Evolutionary conservation across 305 asterid genomes (phyloP).

Genomic region (Vinca major): DNA sequence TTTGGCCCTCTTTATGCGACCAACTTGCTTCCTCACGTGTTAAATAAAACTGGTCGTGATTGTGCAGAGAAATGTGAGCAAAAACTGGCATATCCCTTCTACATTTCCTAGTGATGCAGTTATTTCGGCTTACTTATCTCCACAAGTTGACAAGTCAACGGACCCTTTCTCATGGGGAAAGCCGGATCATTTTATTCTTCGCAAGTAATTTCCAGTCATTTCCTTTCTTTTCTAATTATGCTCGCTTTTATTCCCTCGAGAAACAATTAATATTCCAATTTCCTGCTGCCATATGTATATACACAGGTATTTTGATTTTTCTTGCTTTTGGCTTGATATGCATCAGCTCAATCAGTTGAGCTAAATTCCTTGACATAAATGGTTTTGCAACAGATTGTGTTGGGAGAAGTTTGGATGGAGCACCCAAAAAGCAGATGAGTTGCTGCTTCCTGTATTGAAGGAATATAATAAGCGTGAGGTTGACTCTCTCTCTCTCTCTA

Average conservation of each 20-base stretch:
- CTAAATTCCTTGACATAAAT: neutral
- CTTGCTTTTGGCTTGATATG: neutral
- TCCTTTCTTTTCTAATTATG: neutral
- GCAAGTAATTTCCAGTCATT: constrained; percentile 50
- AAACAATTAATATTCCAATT: neutral
- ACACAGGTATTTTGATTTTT: neutral
- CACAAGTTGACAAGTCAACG: constrained; percentile 88
- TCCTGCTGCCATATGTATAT: neutral
- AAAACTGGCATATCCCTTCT: constrained; percentile 89
- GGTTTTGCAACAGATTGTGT: constrained; percentile 54
- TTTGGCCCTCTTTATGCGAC: neutral
- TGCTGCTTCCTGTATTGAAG: constrained; percentile 76
- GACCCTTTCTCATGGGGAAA: constrained; percentile 90
- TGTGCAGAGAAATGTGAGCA: constrained; percentile 89
- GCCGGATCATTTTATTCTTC: constrained; percentile 83
- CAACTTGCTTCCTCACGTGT: neutral
- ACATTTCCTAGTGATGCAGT: constrained; percentile 88
- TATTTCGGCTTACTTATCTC: constrained; percentile 68
- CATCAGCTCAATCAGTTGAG: neutral
- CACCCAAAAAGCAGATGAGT: constrained; percentile 65
- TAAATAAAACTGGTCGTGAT: neutral
- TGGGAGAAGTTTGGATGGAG: constrained; percentile 97
- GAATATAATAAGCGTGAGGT: constrained; percentile 96
- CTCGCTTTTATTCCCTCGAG: neutral
- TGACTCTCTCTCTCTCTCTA: constrained; percentile 12